A percentile compares a stretch with the other conserved stretches of the same genome.
Evolutionary conservation across 2,329 filamentous ascomycete species (phyloP).

Genomic region (Ophiostoma quercus): DNA sequence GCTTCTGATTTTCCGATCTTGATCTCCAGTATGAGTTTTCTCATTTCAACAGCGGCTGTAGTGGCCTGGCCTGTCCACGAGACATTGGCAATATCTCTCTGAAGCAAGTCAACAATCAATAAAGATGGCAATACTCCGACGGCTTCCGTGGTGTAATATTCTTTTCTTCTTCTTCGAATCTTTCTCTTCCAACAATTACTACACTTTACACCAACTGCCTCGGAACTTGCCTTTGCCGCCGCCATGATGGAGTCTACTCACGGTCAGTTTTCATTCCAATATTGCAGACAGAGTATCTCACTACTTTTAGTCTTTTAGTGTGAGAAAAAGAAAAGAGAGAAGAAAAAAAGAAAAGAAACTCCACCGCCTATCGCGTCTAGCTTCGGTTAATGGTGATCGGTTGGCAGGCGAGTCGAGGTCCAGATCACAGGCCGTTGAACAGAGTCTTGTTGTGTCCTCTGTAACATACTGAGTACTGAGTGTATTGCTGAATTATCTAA

Average conservation of each 20-base stretch:
- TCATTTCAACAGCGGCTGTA: too few species aligned
- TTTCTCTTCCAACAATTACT: too few species aligned
- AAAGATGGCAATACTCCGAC: too few species aligned
- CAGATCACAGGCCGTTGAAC: constrained; percentile 12
- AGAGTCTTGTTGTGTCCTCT: background rate
- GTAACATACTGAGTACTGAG: too few species aligned
- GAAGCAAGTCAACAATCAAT: background rate
- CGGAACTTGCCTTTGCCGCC: background rate
- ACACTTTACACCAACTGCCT: background rate
- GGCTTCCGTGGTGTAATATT: too few species aligned
- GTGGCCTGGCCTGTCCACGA: background rate
- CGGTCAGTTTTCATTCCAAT: background rate
- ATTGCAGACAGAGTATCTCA: too few species aligned
- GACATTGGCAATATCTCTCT: background rate
- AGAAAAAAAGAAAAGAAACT: too few species aligned
- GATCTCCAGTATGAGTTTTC: background rate
- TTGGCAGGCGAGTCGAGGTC: constrained; percentile 5
- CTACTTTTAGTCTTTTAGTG: too few species aligned
- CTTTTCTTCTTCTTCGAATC: too few species aligned
- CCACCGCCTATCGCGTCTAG: background rate
- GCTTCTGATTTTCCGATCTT: background rate
- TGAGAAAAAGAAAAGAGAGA: too few species aligned
- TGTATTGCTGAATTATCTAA: too few species aligned
- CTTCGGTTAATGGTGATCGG: constrained; percentile 8
- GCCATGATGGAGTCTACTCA: background rate